Evolutionary conservation across 2,329 filamentous ascomycete genomes (phyloP), one percentile per base, ranked within the genome.

Genomic region (Gnomoniopsis sp.): DNA sequence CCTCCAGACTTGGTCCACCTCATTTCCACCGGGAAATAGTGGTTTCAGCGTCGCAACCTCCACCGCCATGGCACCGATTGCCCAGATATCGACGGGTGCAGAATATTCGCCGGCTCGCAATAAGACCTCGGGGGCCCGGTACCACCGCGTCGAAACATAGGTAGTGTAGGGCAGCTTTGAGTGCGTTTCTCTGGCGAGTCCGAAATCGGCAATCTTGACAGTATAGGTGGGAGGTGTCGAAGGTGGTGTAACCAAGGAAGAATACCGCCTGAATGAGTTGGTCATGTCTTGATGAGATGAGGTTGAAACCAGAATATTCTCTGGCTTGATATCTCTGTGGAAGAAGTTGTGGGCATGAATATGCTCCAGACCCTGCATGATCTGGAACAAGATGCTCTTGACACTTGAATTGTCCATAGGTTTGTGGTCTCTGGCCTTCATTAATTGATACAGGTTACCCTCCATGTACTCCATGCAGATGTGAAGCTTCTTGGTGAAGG

Each of bases 391-490:
- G 63, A 99, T 96, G 78, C 93, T 98, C 82, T 99, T 98, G 62
- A 99, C 95, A 68, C 91, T 96, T 62, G 84, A 85, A 56, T 90
- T 89, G 69, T 99, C 95, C 30, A 99, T 82, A 63, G 82, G 89
- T 75, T 98, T 98, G 80, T 97, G 93, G 66, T 99, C 95, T 61
- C 95, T 87, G 54, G 95, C 89, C 79, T 99, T 99, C 95, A 99
- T 99, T 63, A 99, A 78, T 75, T 99, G 95, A 74, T 99, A 99
- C 1, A 99, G 82, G 74, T 99, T 99, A 53, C 95, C 95, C 72
- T 99, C 95, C 95, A 99, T 99, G 75, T 96, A 97, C 77, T 99
- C 95, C 95, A 99, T 99, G 70, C 86, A 88, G 66, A 99, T 99
- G 75, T 99, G 95, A 48, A 99, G 86, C 76, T 97, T 96, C 78